These are phyloP conservation scores for Agrostemma githago DNA, from an alignment of 148 eudicot genomes.

Conservation along the genomic window DNA sequence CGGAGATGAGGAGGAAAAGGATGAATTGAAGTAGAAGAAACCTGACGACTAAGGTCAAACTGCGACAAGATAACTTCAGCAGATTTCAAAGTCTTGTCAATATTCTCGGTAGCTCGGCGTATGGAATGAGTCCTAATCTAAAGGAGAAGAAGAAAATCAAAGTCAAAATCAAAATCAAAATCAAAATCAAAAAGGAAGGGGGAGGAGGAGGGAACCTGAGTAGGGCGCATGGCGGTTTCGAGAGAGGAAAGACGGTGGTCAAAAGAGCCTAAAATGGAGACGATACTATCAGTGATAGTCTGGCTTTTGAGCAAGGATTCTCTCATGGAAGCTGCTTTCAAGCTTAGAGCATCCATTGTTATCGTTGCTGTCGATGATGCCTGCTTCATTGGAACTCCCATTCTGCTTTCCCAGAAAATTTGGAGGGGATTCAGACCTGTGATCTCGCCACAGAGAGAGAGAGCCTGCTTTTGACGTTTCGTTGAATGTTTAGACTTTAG, in stretches of 20 bases:
- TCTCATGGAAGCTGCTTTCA: constrained; percentile 70
- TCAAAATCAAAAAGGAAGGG: not conserved
- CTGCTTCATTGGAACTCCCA: constrained; percentile 37
- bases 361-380: constrained; percentile 15
- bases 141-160: constrained; percentile 4
- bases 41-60: constrained; percentile 86
- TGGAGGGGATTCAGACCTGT: not conserved
- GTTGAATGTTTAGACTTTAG: constrained; percentile 6
- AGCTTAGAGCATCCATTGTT: constrained; percentile 45
- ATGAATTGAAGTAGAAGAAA: constrained; percentile 21
- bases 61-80: constrained; percentile 75
- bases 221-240: constrained; percentile 99
- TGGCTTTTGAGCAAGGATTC: constrained; percentile 80
- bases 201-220: constrained; percentile 44
- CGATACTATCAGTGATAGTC: constrained; percentile 70
- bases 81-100: constrained; percentile 80
- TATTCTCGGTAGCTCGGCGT: constrained; percentile 81
- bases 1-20: not conserved
- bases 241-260: constrained; percentile 94
- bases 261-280: constrained; percentile 78
- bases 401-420: not conserved
- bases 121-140: constrained; percentile 81
- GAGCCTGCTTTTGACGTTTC: not conserved
- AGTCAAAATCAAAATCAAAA: constrained; percentile 4
- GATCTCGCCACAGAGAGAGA: not conserved